Evolutionary conservation across 2,329 filamentous ascomycete species (phyloP), one percentile per base, ranked within the genome.

Genomic region (Atkinsonella hypoxylon): DNA sequence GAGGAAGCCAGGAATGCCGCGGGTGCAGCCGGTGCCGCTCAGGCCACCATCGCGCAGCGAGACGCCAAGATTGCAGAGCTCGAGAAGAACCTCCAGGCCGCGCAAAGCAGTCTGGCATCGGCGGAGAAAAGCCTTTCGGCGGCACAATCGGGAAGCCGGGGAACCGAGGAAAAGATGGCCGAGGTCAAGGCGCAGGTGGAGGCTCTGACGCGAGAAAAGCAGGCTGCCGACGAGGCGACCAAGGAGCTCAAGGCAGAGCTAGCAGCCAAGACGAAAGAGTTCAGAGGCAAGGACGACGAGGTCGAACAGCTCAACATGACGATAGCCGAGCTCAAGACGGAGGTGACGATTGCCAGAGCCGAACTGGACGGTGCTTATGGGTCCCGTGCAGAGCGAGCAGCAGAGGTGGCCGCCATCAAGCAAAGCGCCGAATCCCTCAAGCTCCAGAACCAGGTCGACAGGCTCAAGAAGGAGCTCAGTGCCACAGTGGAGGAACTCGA

Each of bases 291-390:
- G 64, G 73, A 78, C 49, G 67, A 70, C 45, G 73, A 78, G 54
- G 59, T 77, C 36, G 75, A 78, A 47, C 64, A 67, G 50, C 66
- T 77, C 49, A 76, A 75, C 62, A 67, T 71, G 59, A 71, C 72
- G 59, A 62, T 80, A 50, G 73, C 76, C 34, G 77, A 81, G 64
- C 70, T 78, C 61, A 81, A 81, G 70, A 81, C 77, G 49, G 78
- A 82, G 58, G 69, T 79, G 53, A 79, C 78, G 44, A 74, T 81
- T 58, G 75, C 77, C 47, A 75, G 77, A 59, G 79, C 79, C 17
- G 79, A 82, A 63, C 72, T 82, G 31, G 79, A 82, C 55, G 77
- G 77, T 51, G 78, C 78, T 26, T 81, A 81, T 60, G 78, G 78
- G 51, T 74, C 75, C 51, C 74, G 78, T 53, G 73, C 76, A 52